phyloP scores from a whole-genome alignment of 129 eudicot genomes.

The Erigeron canadensis region DNA sequence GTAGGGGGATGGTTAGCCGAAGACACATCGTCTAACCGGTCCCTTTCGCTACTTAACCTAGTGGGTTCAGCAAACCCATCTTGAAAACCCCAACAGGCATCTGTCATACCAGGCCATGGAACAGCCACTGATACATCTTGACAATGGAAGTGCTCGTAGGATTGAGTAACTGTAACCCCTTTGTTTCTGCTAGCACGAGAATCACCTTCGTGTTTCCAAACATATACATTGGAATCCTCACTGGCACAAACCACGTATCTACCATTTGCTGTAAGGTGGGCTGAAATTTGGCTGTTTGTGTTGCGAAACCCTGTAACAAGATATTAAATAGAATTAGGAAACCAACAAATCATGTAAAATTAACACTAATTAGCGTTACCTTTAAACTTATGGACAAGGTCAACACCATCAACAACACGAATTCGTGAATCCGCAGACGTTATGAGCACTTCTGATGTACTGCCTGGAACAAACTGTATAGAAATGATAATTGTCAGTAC shows the following conservation, averaged over 20 bases:
- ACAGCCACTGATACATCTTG: conserved; percentile 89
- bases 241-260: conserved; percentile 85
- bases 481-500: conserved; percentile 29
- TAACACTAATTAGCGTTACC: conserved; percentile 38
- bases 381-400: conserved; percentile 90
- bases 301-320: conserved; percentile 73
- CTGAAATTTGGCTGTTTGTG: conserved; percentile 92
- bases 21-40: conserved; percentile 43
- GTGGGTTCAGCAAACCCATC: conserved; percentile 40
- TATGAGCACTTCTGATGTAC: conserved; percentile 81
- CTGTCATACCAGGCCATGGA: conserved; percentile 89
- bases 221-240: conserved; percentile 86
- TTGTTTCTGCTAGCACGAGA: conserved; percentile 73
- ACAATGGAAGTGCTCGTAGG: conserved; percentile 88
- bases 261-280: conserved; percentile 72
- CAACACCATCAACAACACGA: conserved; percentile 88
- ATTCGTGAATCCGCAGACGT: conserved; percentile 96
- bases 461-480: conserved; percentile 92
- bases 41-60: conserved; percentile 27
- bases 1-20: conserved; percentile 71
- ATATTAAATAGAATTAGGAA: neutral
- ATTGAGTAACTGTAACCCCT: conserved; percentile 67
- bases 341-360: conserved; percentile 1
- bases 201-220: conserved; percentile 92
- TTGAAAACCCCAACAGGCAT: conserved; percentile 48